Evolutionary conservation across 108 stramenopile genomes (phyloP).

Genomic region (Phaeodactylum tricornutum): DNA sequence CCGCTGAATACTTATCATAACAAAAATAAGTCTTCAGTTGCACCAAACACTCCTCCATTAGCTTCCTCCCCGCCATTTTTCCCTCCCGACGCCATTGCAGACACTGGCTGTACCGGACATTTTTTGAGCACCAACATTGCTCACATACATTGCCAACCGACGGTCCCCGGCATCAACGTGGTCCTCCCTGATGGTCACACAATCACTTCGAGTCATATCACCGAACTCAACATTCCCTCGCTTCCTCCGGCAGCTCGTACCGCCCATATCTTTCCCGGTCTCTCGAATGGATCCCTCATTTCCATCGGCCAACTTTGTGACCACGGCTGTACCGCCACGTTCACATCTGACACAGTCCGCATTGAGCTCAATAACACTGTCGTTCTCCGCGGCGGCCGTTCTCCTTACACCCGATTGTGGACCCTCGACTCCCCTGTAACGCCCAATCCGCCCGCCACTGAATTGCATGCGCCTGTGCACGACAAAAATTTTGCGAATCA

Average conservation of each 20-base stretch:
- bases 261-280: slow-evolving; percentile 10
- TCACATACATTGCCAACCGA: neutral
- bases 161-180: slow-evolving; percentile 4
- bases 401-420: neutral
- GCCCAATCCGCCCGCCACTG: neutral
- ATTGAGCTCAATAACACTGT: neutral
- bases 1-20: too few species aligned
- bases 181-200: neutral
- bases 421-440: too few species aligned
- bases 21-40: too few species aligned
- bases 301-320: neutral
- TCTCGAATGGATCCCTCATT: too few species aligned
- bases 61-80: too few species aligned
- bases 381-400: neutral
- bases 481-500: neutral
- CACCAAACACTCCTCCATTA: too few species aligned
- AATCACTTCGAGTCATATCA: slow-evolving; percentile 7
- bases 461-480: neutral
- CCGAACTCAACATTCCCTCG: neutral
- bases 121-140: neutral
- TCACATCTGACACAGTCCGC: neutral
- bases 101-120: slow-evolving; percentile 11
- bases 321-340: slow-evolving; percentile 4
- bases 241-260: neutral
- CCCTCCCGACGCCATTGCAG: too few species aligned